Percentiles rank a stretch among this genome's conserved stretches.
Conservation (phyloP, 1,284 basidiomycete species). For the Leccinum colubrinum region DNA sequence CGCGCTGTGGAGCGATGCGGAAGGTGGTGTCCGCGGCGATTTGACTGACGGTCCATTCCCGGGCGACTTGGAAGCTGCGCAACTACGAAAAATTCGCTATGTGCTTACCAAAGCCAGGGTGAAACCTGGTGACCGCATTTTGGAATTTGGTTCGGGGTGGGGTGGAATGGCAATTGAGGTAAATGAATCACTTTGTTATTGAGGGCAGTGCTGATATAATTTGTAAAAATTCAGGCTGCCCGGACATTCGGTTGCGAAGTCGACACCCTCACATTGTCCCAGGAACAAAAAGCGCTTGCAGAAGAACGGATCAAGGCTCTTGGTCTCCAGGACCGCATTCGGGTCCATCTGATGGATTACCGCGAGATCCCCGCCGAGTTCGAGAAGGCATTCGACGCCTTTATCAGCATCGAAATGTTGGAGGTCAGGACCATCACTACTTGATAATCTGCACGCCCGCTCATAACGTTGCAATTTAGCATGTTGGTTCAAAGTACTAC, state of each 20-base stretch:
- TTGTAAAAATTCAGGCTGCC: constrained; percentile 49
- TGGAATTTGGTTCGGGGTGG: constrained; percentile 95
- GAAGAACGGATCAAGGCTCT: constrained; percentile 77
- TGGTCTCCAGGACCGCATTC: constrained; percentile 69
- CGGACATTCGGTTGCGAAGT: constrained; percentile 74
- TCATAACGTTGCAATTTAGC: constrained; percentile 35
- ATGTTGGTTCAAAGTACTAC: constrained; percentile 71
- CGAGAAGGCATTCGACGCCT: constrained; percentile 81
- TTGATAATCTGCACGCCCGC: neutral
- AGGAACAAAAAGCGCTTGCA: constrained; percentile 84
- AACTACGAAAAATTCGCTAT: constrained; percentile 76
- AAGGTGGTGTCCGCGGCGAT: constrained; percentile 72
- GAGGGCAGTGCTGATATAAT: constrained; percentile 5
- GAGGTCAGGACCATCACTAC: constrained; percentile 49
- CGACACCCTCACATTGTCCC: constrained; percentile 84
- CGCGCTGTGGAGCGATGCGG: constrained; percentile 73
- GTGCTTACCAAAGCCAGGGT: constrained; percentile 79
- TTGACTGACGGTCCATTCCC: constrained; percentile 46
- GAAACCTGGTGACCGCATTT: constrained; percentile 71
- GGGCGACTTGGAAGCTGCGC: constrained; percentile 79
- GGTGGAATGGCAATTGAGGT: constrained; percentile 89
- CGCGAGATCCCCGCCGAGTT: constrained; percentile 75
- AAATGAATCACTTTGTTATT: neutral
- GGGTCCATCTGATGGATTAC: constrained; percentile 88
- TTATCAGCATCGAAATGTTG: constrained; percentile 90